Base-by-base conservation (phyloP, 495 filamentous ascomycete genomes). In the Apiosordaria backusii region DNA sequence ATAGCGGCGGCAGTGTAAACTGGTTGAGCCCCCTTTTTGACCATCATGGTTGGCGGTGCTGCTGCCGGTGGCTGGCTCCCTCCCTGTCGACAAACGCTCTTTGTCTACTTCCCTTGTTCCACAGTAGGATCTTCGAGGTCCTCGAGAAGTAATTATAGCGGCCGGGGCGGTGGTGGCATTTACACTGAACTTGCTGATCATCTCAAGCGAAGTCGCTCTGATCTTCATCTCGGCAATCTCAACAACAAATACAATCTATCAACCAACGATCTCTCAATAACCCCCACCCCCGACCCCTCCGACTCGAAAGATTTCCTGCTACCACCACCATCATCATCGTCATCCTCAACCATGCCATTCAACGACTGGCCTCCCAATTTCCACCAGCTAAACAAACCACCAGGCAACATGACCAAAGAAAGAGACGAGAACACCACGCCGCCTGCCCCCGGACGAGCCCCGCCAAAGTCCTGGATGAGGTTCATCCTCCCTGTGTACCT, bases 401-500 rank as follows among this genome's bases (percentile, higher is more conserved):
- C n/a, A n/a, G n/a, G n/a, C n/a, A n/a, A n/a, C n/a, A 55, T 55
- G 52, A 21, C 9, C n/a, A 55, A 21, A 5, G 35, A 45, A 45
- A 9, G 10, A 45, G 0, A 45, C 35, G 9, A 13, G 35, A 3
- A 18, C 35, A 45, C 10, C 35, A 13, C 16, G 9, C 35, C 35
- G 35, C 35, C 35, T 45, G 35, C 4, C 4, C 4, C 27, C 27
- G 27, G 27, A 7, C 40, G 16, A 53, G 50, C 50, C 16, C 4
- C 52, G 22, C 52, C n/a, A 18, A 21, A 24, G 25, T 64, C 67
- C 3, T 25, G 65, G 4, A 62, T 68, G 4, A 19, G 21, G 4
- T 60, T 24, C 25, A 68, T 68, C 50, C 23, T 26, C n/a, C 25
- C 59, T 23, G 21, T 19, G 2, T 25, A 24, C n/a, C 19, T 72